Base-by-base conservation (phyloP, 305 asterid genomes). In the Fraxinus floribunda region DNA sequence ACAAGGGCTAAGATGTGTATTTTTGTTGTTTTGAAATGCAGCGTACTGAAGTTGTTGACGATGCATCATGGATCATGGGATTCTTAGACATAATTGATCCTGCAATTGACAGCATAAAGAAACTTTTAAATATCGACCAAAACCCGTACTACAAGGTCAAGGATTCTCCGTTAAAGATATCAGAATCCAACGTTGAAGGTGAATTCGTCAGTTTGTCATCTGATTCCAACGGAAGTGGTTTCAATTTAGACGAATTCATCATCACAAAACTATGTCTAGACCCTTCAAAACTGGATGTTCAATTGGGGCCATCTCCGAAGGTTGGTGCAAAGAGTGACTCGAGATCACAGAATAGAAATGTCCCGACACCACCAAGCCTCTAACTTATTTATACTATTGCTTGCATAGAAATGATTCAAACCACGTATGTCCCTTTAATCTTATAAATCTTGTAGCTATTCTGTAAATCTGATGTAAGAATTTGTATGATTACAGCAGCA, bases 61-160 rank as follows among this genome's bases (percentile, higher is more conserved):
- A 96, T 81, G 98, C 92, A 70, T 96, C 98, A 0, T 94, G 98
- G 99, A 89, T 94, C 49, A 91, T 91, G 98, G 99, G 99, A 77
- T 94, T 96, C 90, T 30, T 96, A 88, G 98, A 94, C 89, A 90
- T 92, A 13, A 93, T 96, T 52, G 98, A 96, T 82, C 98, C 99
- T 0, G 98, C 99, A 2, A 89, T 96, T 2, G 97, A 92, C 84
- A 94, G 97, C 86, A 90, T 96, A 84, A 96, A 93, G 87, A 90
- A 88, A 74, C 90, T 94, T 30, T 83, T 96, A 60, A 90, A 90
- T 36, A 38, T 90, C 1, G 91, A 86, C 79, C 86, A 83, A 77
- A 80, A 64, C 34, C 79, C 84, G 6, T 34, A 76, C 34, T 72
- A 87, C 79, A 90, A 90, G 88, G 86, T 22, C n/a, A 70, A 82